phyloP scores from a whole-genome alignment of 164 flowering plant species.

The Houttuynia cordata region DNA sequence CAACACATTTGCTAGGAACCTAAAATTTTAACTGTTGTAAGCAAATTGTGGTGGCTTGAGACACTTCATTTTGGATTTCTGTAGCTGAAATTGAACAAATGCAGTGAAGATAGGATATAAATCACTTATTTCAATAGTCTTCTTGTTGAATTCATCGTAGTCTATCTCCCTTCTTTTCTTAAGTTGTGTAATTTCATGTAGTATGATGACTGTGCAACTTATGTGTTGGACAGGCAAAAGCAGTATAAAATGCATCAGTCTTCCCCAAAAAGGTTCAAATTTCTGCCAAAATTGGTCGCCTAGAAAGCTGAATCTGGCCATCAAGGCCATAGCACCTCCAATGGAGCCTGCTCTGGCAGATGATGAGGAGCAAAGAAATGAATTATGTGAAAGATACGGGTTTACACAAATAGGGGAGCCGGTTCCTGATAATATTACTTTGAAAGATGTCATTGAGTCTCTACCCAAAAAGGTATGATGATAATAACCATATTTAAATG shows the following conservation, averaged over 20 bases:
- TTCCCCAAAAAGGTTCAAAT: slow-evolving; percentile 12
- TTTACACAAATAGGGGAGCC: slow-evolving; percentile 83
- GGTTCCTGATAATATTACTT: slow-evolving; percentile 57
- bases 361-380: slow-evolving; percentile 38
- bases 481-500: not conserved
- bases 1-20: too few relatives aligned
- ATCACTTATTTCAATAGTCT: too few relatives aligned
- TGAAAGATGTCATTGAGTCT: slow-evolving; percentile 55
- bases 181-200: not conserved
- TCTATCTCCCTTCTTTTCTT: too few relatives aligned
- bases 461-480: slow-evolving; percentile 69
- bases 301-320: slow-evolving; percentile 13
- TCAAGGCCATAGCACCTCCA: slow-evolving; percentile 49
- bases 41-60: too few relatives aligned
- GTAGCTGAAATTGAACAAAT: too few relatives aligned
- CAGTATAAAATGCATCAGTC: slow-evolving; percentile 27
- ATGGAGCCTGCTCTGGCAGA: slow-evolving; percentile 30
- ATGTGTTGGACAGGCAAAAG: slow-evolving; percentile 26
- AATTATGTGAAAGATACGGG: slow-evolving; percentile 69
- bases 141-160: too few relatives aligned
- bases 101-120: too few relatives aligned
- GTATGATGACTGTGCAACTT: not conserved
- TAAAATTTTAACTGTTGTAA: too few relatives aligned
- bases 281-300: slow-evolving; percentile 12
- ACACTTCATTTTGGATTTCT: too few relatives aligned